A percentile compares a stretch with the other conserved stretches of the same genome.
phyloP scores from a whole-genome alignment of 2,329 filamentous ascomycete species.

The Fusarium foetens region DNA sequence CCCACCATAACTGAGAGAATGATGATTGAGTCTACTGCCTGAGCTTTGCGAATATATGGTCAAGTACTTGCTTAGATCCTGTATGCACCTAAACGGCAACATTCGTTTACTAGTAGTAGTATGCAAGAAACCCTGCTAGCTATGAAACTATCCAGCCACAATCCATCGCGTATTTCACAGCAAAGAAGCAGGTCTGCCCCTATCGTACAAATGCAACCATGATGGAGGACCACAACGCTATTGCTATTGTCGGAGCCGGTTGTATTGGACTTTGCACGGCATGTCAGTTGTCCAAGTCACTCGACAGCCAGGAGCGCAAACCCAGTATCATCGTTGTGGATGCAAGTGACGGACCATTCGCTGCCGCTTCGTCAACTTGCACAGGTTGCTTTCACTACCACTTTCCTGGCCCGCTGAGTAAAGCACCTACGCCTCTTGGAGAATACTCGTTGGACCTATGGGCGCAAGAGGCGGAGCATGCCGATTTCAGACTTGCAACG shows the following conservation, averaged over 20 bases:
- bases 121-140: too few species aligned
- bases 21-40: too few species aligned
- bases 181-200: background rate
- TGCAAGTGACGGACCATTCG: fast-evolving
- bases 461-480: too few species aligned
- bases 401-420: fast-evolving
- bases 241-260: background rate
- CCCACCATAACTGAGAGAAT: too few species aligned
- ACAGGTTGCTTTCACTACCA: background rate
- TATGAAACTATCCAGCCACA: background rate
- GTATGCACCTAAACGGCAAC: too few species aligned
- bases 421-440: too few species aligned
- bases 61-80: too few species aligned
- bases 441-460: too few species aligned
- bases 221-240: fast-evolving
- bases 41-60: too few species aligned
- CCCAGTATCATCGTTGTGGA: background rate
- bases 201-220: too few species aligned
- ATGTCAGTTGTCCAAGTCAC: background rate
- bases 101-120: too few species aligned
- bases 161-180: background rate
- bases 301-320: background rate
- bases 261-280: background rate
- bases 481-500: too few species aligned
- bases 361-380: background rate